A percentile compares a stretch with the other conserved stretches of the same genome.
These are phyloP conservation scores for Teratosphaeria zuluensis DNA, from an alignment of 2,329 filamentous ascomycete genomes.

Conservation along the genomic window DNA sequence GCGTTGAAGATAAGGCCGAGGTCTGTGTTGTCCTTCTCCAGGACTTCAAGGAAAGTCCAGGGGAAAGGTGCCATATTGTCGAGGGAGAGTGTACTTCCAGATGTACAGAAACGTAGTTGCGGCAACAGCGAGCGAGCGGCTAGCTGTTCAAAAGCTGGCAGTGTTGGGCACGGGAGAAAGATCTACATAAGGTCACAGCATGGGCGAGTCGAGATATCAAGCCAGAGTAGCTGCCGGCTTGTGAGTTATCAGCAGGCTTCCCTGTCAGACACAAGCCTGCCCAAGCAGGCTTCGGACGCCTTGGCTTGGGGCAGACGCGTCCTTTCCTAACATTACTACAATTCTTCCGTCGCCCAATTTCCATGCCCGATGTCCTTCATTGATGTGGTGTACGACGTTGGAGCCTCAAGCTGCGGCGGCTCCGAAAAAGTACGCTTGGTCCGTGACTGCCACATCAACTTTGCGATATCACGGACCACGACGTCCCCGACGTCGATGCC, in stretches of 20 bases:
- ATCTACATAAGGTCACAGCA: no score
- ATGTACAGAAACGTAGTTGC: no score
- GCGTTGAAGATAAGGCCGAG: not conserved
- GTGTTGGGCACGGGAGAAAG: no score
- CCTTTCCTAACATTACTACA: not conserved
- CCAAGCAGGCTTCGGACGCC: not conserved
- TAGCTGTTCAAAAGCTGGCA: no score
- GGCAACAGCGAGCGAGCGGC: no score
- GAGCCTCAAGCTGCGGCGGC: not conserved
- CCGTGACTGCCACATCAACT: not conserved
- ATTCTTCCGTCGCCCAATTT: not conserved
- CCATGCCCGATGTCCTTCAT: no score
- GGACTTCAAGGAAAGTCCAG: not conserved
- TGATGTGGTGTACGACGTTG: no score
- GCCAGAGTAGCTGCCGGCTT: no score
- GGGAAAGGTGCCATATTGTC: not conserved
- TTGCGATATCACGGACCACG: not conserved
- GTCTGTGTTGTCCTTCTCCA: not conserved
- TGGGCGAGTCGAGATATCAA: no score
- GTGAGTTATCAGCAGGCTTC: no score
- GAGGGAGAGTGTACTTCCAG: not conserved
- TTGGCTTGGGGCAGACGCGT: not conserved
- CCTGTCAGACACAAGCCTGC: not conserved
- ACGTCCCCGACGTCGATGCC: not conserved
- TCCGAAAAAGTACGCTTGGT: no score